Conservation (phyloP, 345 rosid species). For the Noccaea bulbosa region DNA sequence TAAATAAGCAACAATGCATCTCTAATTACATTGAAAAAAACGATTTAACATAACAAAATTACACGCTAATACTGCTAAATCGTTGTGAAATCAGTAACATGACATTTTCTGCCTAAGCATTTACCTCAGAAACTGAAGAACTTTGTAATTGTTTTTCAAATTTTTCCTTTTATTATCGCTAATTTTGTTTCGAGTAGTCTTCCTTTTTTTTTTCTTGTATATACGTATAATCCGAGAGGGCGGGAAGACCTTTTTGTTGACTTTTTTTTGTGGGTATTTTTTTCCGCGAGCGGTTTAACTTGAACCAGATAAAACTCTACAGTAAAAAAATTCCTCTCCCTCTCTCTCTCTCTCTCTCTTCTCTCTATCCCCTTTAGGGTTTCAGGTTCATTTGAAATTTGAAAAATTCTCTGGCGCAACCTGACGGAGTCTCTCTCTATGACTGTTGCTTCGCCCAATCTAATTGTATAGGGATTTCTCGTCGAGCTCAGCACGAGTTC, state of each 20-base stretch:
- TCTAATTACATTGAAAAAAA: too few species aligned
- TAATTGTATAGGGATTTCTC: conserved; percentile 26
- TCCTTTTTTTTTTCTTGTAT: neutral
- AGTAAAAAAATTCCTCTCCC: neutral
- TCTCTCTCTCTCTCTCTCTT: neutral
- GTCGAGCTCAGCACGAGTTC: conserved; percentile 19
- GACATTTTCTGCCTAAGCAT: neutral
- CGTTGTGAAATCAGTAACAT: neutral
- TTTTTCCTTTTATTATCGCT: neutral
- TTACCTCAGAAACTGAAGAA: neutral
- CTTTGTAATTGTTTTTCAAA: neutral
- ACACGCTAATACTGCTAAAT: too few species aligned
- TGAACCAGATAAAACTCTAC: conserved; percentile 11
- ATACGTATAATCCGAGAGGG: conserved; percentile 7
- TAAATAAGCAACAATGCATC: too few species aligned
- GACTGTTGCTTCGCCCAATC: conserved; percentile 25
- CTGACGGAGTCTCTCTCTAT: conserved; percentile 31
- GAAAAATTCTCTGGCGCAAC: conserved; percentile 40
- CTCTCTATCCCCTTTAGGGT: conserved; percentile 28
- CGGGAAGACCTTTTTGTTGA: conserved; percentile 1
- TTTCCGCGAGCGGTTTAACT: conserved; percentile 15
- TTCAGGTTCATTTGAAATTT: conserved; percentile 38
- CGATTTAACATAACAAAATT: too few species aligned
- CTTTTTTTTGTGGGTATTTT: neutral
- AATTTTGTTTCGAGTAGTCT: neutral